Conservation (phyloP, 2,329 filamentous ascomycete species). For the Pseudovirgaria hyperparasitica region DNA sequence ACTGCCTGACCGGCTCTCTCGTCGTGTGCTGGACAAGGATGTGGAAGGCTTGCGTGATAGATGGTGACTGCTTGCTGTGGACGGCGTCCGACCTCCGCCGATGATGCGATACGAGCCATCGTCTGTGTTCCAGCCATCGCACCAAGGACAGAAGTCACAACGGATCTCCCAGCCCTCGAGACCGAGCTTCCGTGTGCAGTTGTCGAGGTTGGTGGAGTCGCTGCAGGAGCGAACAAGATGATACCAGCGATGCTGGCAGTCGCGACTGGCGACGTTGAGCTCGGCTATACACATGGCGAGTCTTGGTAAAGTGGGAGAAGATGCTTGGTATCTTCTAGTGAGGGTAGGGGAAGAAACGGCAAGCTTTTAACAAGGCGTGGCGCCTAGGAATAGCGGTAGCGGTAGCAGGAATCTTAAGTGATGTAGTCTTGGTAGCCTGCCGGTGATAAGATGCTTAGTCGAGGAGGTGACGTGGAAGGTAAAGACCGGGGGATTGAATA, state of each 20-base stretch:
- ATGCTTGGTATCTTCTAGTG: too few relatives aligned
- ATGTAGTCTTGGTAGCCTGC: too few relatives aligned
- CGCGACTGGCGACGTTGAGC: conserved; percentile 33
- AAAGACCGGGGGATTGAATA: too few relatives aligned
- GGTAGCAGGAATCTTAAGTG: too few relatives aligned
- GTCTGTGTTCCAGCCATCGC: conserved; percentile 24
- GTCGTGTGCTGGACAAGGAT: conserved; percentile 21
- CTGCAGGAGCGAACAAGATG: conserved; percentile 32
- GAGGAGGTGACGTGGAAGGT: too few relatives aligned
- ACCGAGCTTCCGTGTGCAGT: conserved; percentile 31
- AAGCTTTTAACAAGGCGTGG: too few relatives aligned
- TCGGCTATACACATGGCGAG: conserved; percentile 36
- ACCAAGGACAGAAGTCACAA: conserved; percentile 35
- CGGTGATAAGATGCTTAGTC: too few relatives aligned
- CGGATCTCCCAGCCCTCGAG: conserved; percentile 38
- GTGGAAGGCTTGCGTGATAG: conserved; percentile 27
- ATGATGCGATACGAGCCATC: conserved; percentile 34
- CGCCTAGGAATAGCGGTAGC: too few relatives aligned
- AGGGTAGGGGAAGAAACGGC: too few relatives aligned
- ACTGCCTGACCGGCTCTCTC: conserved; percentile 23
- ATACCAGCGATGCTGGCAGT: conserved; percentile 39
- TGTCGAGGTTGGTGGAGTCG: conserved; percentile 31
- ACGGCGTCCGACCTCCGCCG: conserved; percentile 23
- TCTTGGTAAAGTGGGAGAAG: conserved; percentile 2
- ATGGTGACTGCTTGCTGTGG: conserved; percentile 30